These are phyloP conservation scores for Syzygium malaccense DNA, from an alignment of 441 rosid species.

Conservation along the genomic window DNA sequence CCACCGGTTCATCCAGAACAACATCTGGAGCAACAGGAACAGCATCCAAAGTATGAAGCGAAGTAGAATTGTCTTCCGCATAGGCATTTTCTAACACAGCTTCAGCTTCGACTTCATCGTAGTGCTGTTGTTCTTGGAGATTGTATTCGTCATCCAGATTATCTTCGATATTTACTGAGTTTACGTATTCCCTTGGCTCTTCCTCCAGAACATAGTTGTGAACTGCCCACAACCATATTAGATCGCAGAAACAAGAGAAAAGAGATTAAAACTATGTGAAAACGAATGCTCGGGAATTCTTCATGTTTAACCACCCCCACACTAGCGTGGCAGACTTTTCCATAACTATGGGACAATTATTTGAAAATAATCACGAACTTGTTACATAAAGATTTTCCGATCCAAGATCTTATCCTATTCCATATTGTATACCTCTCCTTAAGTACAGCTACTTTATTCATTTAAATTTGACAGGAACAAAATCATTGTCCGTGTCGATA, in stretches of 20 bases:
- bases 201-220: slow-evolving; percentile 53
- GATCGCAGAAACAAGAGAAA: neutral
- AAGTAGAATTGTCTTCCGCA: slow-evolving; percentile 26
- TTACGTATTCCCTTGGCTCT: slow-evolving; percentile 52
- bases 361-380: neutral
- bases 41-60: slow-evolving; percentile 25
- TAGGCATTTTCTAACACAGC: slow-evolving; percentile 42
- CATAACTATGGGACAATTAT: neutral
- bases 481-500: neutral
- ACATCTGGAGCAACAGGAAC: slow-evolving; percentile 27
- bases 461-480: neutral
- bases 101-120: slow-evolving; percentile 40
- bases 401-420: neutral
- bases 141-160: slow-evolving; percentile 49
- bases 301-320: neutral
- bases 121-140: slow-evolving; percentile 41
- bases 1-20: slow-evolving; percentile 40
- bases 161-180: slow-evolving; percentile 52
- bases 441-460: neutral
- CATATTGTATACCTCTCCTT: neutral
- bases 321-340: neutral
- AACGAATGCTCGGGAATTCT: neutral
- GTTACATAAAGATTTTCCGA: neutral
- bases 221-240: slow-evolving; percentile 25
- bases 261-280: neutral